phyloP scores from a whole-genome alignment of 2,329 filamentous ascomycete genomes.

The Colletotrichum sidae region DNA sequence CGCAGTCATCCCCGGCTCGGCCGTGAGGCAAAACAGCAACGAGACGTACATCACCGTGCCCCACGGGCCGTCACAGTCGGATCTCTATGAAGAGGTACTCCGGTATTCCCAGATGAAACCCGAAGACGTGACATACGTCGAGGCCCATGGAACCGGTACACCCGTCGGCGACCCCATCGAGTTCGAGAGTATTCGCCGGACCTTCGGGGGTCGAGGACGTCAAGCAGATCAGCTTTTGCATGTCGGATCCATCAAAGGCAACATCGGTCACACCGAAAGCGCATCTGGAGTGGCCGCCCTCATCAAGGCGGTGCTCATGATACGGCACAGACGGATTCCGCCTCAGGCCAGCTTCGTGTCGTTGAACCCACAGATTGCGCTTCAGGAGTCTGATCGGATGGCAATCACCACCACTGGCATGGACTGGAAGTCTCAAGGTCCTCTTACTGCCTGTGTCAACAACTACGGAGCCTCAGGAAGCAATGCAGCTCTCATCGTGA shows the following conservation, averaged over 20 bases:
- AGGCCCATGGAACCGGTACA: constrained; percentile 55
- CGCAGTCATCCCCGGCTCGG: constrained; percentile 52
- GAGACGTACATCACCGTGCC: constrained; percentile 46
- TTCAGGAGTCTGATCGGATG: constrained; percentile 7
- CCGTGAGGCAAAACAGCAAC: constrained; percentile 54
- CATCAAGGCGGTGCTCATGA: constrained; percentile 42
- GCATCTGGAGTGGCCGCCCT: constrained; percentile 40
- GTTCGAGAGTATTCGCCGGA: constrained; percentile 33
- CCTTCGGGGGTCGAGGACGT: constrained; percentile 19
- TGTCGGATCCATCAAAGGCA: constrained; percentile 37
- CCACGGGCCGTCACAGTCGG: constrained; percentile 28
- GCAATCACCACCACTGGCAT: background rate
- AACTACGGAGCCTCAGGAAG: constrained; percentile 48
- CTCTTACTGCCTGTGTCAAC: constrained; percentile 45
- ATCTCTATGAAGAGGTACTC: constrained; percentile 64
- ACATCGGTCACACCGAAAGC: constrained; percentile 36
- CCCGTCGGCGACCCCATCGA: constrained; percentile 45
- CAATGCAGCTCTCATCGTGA: constrained; percentile 42
- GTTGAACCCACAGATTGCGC: constrained; percentile 59
- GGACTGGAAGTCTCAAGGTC: constrained; percentile 9
- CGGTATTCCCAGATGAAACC: constrained; percentile 56
- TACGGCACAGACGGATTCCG: constrained; percentile 41
- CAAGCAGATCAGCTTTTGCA: constrained; percentile 43
- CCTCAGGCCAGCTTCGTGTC: constrained; percentile 57
- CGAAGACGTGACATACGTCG: constrained; percentile 43